Evolutionary conservation across 1,284 basidiomycete species (phyloP).

Genomic region (Neolentinus lepideus): DNA sequence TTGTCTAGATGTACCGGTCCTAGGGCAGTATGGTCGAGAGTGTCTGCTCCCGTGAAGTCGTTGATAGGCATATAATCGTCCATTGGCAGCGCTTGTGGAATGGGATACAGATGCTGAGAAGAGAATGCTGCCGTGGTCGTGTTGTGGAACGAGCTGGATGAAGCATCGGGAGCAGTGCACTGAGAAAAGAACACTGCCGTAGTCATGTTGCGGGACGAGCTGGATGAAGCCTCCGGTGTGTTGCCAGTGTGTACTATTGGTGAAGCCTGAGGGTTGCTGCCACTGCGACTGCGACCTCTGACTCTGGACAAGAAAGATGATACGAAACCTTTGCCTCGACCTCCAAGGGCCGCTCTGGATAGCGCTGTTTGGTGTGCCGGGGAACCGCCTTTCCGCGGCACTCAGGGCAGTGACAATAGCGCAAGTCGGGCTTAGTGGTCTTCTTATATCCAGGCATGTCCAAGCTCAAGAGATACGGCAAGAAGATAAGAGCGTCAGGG

Average conservation of each 20-base stretch:
- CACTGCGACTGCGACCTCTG: neutral
- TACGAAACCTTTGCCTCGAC: neutral
- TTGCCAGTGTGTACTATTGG: neutral
- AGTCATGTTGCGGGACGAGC: neutral
- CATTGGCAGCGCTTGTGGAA: no score
- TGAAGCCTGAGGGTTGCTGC: neutral
- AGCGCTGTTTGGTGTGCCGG: neutral
- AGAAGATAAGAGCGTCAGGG: neutral
- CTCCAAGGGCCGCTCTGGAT: neutral
- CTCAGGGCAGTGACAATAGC: neutral
- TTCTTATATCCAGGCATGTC: neutral
- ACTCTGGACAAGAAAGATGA: neutral
- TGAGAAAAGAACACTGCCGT: neutral
- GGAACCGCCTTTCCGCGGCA: neutral
- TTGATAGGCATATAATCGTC: no score
- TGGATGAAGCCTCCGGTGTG: neutral
- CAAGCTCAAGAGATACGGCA: neutral
- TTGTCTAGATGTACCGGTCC: no score
- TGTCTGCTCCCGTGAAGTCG: no score
- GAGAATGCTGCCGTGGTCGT: no score
- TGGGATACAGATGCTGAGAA: no score
- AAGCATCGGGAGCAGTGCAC: no score
- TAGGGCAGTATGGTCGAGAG: no score
- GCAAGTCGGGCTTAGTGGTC: neutral
- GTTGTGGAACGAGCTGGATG: no score